Base-by-base conservation (phyloP, 169 alveolate genomes). In the Plasmodium berghei region DNA sequence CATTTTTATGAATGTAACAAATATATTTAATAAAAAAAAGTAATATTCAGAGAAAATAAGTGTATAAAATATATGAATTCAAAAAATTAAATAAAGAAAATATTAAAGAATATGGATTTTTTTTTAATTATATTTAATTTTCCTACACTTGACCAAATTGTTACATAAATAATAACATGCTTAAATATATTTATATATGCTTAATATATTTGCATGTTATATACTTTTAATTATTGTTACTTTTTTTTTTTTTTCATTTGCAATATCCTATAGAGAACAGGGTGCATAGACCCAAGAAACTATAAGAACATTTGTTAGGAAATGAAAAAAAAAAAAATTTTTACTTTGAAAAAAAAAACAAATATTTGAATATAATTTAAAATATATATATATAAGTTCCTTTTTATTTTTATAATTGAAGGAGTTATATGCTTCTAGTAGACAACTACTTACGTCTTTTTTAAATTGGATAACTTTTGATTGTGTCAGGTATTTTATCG, bases 261-360 rank as follows among this genome's bases (percentile, higher is more conserved):
- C 12, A 8, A 72, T 34, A 42, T 20, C 54, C 28, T 59, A 55
- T 20, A 83, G 49, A 45, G 8, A 34, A 34, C 42, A 34, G 42
- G 90, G 90, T 20, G 90, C 69, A 24, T 83, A 83, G 10, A 83
- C 90, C 90, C 90, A 83, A 18, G 90, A 83, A 12, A 83, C 90
- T 28, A 83, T 16, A 45, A 83, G 48, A 54, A 83, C 83, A 67
- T 69, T 69, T 16, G 90, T 83, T 16, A 83, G 61, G 62, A 83
- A 83, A 62, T 83, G 90, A 56, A 83, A 83, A 48, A 83, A 83
- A 49, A 66, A 83, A 34, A 67, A 67, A 40, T 56, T 83, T 67
- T 83, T 83, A 67, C 83, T 67, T 59, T 83, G 80, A 40, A 83
- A 83, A 42, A 83, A 83, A 28, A 83, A 83, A 67, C 34, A 83